Conservation (phyloP, 73 alveolate species). For the Urostyla sp. region DNA sequence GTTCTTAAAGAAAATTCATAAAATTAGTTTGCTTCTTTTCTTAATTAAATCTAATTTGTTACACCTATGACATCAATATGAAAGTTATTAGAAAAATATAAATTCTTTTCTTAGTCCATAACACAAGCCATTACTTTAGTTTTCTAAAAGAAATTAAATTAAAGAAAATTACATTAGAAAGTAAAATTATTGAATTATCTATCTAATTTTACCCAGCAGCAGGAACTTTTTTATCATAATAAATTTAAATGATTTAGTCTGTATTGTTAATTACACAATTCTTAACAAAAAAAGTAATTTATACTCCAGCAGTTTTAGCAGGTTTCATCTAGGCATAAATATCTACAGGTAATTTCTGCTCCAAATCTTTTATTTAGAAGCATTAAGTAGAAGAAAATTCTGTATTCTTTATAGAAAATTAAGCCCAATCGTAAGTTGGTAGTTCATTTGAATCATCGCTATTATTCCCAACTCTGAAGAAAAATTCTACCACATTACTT, state of each 20-base stretch:
- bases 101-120: background rate
- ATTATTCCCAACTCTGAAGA: conserved; percentile 36
- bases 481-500: background rate
- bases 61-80: conserved; percentile 41
- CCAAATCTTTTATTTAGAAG: conserved; percentile 16
- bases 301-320: conserved; percentile 22
- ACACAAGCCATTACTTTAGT: conserved; percentile 40
- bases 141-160: conserved; percentile 13
- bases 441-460: background rate
- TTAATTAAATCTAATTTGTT: conserved; percentile 17
- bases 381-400: conserved; percentile 2
- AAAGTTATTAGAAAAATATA: conserved; percentile 26
- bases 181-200: conserved; percentile 41
- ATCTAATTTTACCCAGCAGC: conserved; percentile 35
- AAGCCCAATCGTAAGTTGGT: conserved; percentile 32
- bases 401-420: background rate
- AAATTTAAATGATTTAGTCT: conserved; percentile 7
- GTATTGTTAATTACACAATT: conserved; percentile 45
- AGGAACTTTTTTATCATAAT: conserved; percentile 43
- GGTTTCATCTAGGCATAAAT: conserved; percentile 25
- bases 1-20: conserved; percentile 40
- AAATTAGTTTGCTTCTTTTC: background rate
- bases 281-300: conserved; percentile 34
- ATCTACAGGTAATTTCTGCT: background rate
- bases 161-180: conserved; percentile 5